Percentiles rank a stretch among this genome's conserved stretches.
Conservation (phyloP, 78 protist species). For the Dictyostelium intermedium region DNA sequence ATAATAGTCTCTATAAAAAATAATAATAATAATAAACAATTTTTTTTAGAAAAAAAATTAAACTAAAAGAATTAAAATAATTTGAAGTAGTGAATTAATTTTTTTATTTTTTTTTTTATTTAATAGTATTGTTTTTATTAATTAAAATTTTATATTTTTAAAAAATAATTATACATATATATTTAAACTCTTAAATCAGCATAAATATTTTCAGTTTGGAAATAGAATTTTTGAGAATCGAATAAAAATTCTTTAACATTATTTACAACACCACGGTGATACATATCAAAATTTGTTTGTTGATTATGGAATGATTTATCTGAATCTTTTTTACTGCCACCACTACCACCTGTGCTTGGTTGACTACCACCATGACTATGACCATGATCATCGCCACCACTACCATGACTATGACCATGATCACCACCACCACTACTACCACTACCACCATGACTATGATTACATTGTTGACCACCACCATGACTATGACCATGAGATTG, state of each 20-base stretch:
- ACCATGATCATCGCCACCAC: neutral
- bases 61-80: too few relatives aligned
- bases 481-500: conserved; percentile 6
- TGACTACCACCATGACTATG: neutral
- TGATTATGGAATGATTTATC: conserved; percentile 4
- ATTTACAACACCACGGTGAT: conserved; percentile 34
- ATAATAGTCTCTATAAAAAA: neutral
- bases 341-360: neutral
- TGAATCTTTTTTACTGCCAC: neutral
- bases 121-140: too few relatives aligned
- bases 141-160: too few relatives aligned
- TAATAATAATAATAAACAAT: neutral
- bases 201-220: neutral
- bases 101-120: too few relatives aligned
- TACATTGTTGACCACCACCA: neutral
- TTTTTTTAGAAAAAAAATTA: neutral
- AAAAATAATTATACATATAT: too few relatives aligned
- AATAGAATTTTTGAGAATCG: conserved; percentile 17
- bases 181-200: neutral
- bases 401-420: neutral
- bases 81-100: too few relatives aligned
- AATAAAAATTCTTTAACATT: conserved; percentile 62
- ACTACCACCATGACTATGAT: neutral
- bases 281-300: neutral
- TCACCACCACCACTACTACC: neutral